These are phyloP conservation scores for Dichotomopilus funicola DNA, from an alignment of 2,329 filamentous ascomycete species.

Conservation along the genomic window DNA sequence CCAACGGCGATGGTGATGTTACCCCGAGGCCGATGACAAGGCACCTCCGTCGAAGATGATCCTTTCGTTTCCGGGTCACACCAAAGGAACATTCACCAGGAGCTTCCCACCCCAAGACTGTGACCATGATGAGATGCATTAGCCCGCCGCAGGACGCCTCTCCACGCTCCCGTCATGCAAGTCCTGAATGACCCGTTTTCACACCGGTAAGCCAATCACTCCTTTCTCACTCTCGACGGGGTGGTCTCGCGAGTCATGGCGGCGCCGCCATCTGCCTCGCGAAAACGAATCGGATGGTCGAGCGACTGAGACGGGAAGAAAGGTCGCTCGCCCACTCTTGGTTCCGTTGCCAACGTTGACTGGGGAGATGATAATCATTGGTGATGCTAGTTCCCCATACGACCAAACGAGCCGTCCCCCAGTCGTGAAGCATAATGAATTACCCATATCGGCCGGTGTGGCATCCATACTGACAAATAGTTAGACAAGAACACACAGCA, in stretches of 20 bases:
- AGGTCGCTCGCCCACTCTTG: conserved; percentile 1
- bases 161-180: conserved; percentile 5
- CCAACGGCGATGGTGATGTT: too few species aligned
- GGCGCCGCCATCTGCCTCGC: neutral
- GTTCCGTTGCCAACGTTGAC: neutral
- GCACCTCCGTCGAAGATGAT: neutral
- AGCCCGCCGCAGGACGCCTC: neutral
- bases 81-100: neutral
- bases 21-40: too few species aligned
- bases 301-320: neutral
- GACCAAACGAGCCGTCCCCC: too few species aligned
- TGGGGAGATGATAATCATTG: neutral
- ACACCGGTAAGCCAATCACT: conserved; percentile 1
- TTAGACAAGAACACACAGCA: too few species aligned
- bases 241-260: neutral
- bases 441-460: conserved; percentile 4
- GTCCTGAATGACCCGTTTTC: neutral
- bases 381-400: neutral
- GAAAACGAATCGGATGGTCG: conserved; percentile 7
- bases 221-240: neutral
- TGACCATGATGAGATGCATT: neutral
- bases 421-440: neutral
- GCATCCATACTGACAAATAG: neutral
- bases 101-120: neutral
- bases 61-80: neutral